phyloP scores from a whole-genome alignment of 495 filamentous ascomycete genomes.

The Darksidea phi region DNA sequence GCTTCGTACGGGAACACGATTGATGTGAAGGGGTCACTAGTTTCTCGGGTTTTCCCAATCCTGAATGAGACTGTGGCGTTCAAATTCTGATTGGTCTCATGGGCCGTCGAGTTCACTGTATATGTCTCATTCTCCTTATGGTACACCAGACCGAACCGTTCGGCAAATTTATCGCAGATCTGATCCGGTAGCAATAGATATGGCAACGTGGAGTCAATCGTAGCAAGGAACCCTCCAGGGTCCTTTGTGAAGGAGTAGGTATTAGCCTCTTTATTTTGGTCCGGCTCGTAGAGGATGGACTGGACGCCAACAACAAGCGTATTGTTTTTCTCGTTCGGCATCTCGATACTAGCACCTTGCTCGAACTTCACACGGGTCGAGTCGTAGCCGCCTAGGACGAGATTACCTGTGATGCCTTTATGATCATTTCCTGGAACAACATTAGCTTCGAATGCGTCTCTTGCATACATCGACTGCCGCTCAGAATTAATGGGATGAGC shows the following conservation, averaged over 20 bases:
- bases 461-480: no score
- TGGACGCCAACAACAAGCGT: conserved; percentile 31
- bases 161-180: conserved; percentile 28
- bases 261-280: conserved; percentile 13
- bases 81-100: conserved; percentile 14
- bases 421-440: conserved; percentile 18
- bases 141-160: conserved; percentile 24
- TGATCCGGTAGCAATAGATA: conserved; percentile 32
- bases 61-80: conserved; percentile 28
- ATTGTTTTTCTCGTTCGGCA: conserved; percentile 12
- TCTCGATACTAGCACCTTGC: conserved; percentile 2
- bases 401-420: conserved; percentile 21
- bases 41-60: background rate
- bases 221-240: conserved; percentile 13
- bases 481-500: no score
- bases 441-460: background rate
- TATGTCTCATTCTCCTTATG: conserved; percentile 22
- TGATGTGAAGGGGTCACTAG: conserved; percentile 9
- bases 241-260: conserved; percentile 12
- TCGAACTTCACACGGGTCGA: conserved; percentile 17
- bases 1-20: conserved; percentile 40
- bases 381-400: conserved; percentile 32
- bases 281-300: conserved; percentile 12
- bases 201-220: conserved; percentile 34
- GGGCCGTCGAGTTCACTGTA: conserved; percentile 22